Conservation (phyloP, 2,329 filamentous ascomycete species). For the Bipolaris bicolor region DNA sequence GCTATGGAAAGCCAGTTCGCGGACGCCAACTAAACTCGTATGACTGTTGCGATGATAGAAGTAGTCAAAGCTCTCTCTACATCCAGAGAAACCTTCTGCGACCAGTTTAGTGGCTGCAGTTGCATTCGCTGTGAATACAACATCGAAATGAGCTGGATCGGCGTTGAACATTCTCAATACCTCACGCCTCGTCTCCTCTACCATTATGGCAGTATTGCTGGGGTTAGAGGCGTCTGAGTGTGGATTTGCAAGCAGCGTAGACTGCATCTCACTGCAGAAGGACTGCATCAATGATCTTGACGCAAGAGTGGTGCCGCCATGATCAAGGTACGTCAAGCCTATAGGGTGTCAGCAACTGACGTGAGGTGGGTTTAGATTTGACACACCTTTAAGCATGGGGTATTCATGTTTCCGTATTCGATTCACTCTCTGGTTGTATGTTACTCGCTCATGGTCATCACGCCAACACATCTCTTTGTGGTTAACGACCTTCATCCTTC, state of each 20-base stretch:
- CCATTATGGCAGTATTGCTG: conserved; percentile 63
- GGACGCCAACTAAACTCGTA: conserved; percentile 82
- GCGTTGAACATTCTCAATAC: conserved; percentile 77
- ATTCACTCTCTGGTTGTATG: conserved; percentile 21
- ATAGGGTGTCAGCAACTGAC: conserved; percentile 1
- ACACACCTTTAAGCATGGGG: conserved; percentile 34
- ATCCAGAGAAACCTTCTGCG: conserved; percentile 72
- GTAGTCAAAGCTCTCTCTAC: conserved; percentile 72
- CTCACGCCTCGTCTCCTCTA: conserved; percentile 53
- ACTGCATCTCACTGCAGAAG: conserved; percentile 62
- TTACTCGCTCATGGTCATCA: conserved; percentile 6
- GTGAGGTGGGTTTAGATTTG: background rate
- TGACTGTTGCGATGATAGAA: conserved; percentile 83
- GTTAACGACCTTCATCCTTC: background rate
- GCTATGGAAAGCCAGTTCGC: conserved; percentile 69
- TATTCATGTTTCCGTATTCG: conserved; percentile 29
- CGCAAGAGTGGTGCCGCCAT: conserved; percentile 56
- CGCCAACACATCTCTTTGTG: background rate
- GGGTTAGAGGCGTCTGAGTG: conserved; percentile 68
- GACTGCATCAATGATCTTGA: conserved; percentile 63
- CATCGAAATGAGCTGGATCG: conserved; percentile 77
- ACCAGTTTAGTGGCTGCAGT: conserved; percentile 89
- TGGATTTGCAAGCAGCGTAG: conserved; percentile 70
- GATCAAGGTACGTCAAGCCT: conserved; percentile 53
- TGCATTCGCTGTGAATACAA: conserved; percentile 92